Evolutionary conservation across 2,329 filamentous ascomycete species (phyloP).

Genomic region (Dactylella cylindrospora): DNA sequence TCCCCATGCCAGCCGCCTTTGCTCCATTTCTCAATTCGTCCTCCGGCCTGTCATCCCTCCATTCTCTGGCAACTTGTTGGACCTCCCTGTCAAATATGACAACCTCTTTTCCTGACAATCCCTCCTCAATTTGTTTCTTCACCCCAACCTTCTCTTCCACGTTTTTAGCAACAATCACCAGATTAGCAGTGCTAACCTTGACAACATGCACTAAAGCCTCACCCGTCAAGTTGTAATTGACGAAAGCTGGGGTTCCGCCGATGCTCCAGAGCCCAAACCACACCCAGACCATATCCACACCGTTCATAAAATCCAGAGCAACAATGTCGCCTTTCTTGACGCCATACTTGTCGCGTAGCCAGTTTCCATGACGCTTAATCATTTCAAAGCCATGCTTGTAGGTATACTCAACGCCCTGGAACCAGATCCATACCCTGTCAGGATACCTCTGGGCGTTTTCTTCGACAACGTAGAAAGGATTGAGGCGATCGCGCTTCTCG

Average conservation of each 20-base stretch:
- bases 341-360: conserved; percentile 66
- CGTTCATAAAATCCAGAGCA: conserved; percentile 79
- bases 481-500: conserved; percentile 64
- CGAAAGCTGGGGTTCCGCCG: conserved; percentile 78
- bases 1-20: conserved; percentile 61
- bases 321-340: conserved; percentile 74
- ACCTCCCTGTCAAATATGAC: conserved; percentile 64
- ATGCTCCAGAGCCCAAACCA: conserved; percentile 79
- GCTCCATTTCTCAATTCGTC: conserved; percentile 43
- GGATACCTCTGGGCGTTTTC: conserved; percentile 58
- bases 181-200: conserved; percentile 64
- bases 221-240: conserved; percentile 80
- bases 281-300: conserved; percentile 73
- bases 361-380: conserved; percentile 71
- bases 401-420: conserved; percentile 68
- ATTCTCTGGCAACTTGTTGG: conserved; percentile 59
- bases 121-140: conserved; percentile 45
- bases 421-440: conserved; percentile 63
- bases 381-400: conserved; percentile 74
- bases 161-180: conserved; percentile 69
- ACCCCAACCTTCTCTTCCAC: conserved; percentile 58
- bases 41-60: conserved; percentile 46
- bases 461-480: conserved; percentile 75
- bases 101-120: conserved; percentile 54
- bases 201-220: conserved; percentile 74